Conservation (phyloP, 305 asterid species). For the Solanum hybrid region DNA sequence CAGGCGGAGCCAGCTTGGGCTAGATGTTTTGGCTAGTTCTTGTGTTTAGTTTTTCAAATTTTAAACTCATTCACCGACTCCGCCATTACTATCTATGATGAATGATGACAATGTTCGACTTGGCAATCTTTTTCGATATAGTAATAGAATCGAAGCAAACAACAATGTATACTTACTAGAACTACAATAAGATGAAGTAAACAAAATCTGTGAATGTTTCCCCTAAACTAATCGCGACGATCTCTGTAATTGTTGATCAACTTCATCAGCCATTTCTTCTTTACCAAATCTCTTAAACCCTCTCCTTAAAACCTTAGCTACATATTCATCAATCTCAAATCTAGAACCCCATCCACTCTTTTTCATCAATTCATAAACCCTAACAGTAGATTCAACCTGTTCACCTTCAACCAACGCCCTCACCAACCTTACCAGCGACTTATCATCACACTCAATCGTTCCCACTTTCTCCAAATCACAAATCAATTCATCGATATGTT, state of each 20-base stretch:
- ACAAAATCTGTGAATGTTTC: background rate
- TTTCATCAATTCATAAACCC: conserved; percentile 68
- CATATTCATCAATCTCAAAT: conserved; percentile 50
- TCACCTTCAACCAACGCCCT: conserved; percentile 60
- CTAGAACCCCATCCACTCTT: conserved; percentile 38
- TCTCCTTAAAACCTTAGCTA: conserved; percentile 62
- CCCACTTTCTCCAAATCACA: conserved; percentile 40
- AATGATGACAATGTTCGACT: background rate
- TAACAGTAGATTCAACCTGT: conserved; percentile 57
- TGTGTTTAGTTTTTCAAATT: too few relatives aligned
- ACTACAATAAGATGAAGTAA: background rate
- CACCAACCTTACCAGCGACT: conserved; percentile 55
- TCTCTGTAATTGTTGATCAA: conserved; percentile 45
- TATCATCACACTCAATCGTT: conserved; percentile 34
- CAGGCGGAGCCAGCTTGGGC: background rate
- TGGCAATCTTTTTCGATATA: background rate
- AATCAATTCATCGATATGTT: conserved; percentile 50
- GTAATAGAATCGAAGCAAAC: background rate
- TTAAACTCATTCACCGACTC: background rate
- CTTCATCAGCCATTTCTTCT: conserved; percentile 51
- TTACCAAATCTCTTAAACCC: conserved; percentile 73
- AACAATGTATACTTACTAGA: background rate
- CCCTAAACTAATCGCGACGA: conserved; percentile 33
- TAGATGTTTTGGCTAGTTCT: too few relatives aligned
- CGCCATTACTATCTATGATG: background rate